Evolutionary conservation across 306 rosid genomes (phyloP).

Genomic region (Abrus pulchellus): DNA sequence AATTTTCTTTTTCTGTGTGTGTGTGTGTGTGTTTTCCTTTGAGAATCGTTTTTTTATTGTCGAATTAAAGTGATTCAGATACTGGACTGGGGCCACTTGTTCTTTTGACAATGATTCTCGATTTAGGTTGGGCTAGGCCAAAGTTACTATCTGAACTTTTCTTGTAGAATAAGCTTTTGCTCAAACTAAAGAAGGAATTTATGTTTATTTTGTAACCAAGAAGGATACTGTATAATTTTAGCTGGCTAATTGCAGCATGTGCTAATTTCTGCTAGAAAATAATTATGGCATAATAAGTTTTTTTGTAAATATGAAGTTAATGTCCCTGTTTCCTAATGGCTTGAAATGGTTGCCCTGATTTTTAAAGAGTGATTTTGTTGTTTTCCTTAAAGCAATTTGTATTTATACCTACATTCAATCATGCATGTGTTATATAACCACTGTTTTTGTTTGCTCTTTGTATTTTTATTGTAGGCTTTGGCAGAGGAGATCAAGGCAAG

Average conservation of each 20-base stretch:
- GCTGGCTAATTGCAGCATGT: neutral
- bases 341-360: slow-evolving; percentile 5
- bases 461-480: slow-evolving; percentile 57
- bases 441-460: neutral
- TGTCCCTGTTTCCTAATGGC: neutral
- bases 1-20: neutral
- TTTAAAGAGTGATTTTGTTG: neutral
- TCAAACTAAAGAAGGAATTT: neutral
- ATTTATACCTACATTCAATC: neutral
- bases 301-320: neutral
- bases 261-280: neutral
- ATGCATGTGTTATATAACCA: neutral
- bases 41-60: neutral
- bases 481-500: slow-evolving; percentile 77
- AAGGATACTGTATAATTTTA: neutral
- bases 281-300: neutral
- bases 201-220: neutral
- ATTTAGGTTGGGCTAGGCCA: neutral
- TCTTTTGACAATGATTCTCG: slow-evolving; percentile 11
- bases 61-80: neutral
- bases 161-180: neutral
- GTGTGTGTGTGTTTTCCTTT: no score
- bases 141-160: neutral
- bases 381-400: slow-evolving; percentile 8
- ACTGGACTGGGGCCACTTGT: slow-evolving; percentile 1